Conservation (phyloP, 164 flowering plant species). For the Platanus orientalis region DNA sequence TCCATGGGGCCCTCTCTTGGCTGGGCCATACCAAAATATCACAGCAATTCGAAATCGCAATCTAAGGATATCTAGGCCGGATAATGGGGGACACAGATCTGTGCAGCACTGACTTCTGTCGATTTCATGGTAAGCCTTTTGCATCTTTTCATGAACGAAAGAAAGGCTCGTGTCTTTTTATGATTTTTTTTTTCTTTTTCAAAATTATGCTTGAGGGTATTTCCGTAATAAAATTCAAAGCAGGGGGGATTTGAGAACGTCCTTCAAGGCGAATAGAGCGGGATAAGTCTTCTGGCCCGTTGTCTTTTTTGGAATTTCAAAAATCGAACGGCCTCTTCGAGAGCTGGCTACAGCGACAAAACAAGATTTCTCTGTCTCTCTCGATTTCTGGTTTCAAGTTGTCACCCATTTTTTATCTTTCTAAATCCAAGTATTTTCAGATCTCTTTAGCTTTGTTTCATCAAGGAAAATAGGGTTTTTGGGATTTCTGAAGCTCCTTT, state of each 20-base stretch:
- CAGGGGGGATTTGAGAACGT: no score
- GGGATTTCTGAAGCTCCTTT: not conserved
- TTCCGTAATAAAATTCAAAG: not conserved
- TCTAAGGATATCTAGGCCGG: no score
- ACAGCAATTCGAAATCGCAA: no score
- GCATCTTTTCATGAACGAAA: conserved; percentile 20
- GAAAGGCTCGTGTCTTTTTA: no score
- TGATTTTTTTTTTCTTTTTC: no score
- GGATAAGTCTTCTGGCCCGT: conserved; percentile 12
- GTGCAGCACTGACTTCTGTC: no score
- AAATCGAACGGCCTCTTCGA: conserved; percentile 13
- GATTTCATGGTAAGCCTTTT: no score
- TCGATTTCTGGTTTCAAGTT: not conserved
- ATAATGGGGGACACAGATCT: no score
- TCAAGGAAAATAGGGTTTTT: not conserved
- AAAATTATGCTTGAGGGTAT: not conserved
- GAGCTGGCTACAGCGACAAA: not conserved
- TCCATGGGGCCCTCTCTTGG: no score
- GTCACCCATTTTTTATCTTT: not conserved
- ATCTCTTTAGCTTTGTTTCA: not conserved
- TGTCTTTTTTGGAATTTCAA: conserved; percentile 22
- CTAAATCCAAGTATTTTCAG: not conserved
- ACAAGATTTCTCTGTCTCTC: not conserved
- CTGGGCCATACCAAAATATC: no score
- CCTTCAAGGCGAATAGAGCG: conserved; percentile 15